A percentile compares a stretch with the other conserved stretches of the same genome.
These are phyloP conservation scores for Fraxinus baroniana DNA, from an alignment of 305 asterid species.

Conservation along the genomic window DNA sequence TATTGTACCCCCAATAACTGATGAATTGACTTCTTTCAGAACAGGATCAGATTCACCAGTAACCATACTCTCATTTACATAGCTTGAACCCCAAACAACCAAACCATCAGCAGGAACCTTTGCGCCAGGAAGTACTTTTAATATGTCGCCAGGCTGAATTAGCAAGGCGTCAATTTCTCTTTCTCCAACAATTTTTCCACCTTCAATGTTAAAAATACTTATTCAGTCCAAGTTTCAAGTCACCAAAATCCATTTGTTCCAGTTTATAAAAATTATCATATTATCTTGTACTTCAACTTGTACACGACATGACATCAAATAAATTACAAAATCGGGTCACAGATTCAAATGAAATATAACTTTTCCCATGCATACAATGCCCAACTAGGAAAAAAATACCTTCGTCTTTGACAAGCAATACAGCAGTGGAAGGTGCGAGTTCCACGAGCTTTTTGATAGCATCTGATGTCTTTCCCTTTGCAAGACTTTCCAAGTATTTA, in stretches of 20 bases:
- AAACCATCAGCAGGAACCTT: slow-evolving; percentile 88
- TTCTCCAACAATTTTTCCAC: slow-evolving; percentile 78
- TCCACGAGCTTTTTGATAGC: slow-evolving; percentile 95
- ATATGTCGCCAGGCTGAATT: slow-evolving; percentile 85
- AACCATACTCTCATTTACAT: slow-evolving; percentile 93
- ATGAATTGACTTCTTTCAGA: slow-evolving; percentile 60
- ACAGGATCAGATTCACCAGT: slow-evolving; percentile 92
- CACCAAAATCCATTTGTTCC: neutral
- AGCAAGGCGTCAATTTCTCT: slow-evolving; percentile 87
- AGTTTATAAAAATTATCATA: slow-evolving; percentile 5
- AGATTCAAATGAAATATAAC: neutral
- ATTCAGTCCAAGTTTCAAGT: slow-evolving; percentile 17
- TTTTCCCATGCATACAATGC: neutral
- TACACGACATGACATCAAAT: neutral
- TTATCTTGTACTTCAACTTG: neutral
- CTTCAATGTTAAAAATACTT: slow-evolving; percentile 38
- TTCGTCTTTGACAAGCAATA: slow-evolving; percentile 64
- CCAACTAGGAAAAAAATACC: slow-evolving; percentile 37
- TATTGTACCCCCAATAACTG: slow-evolving; percentile 89
- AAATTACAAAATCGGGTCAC: neutral
- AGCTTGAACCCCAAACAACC: slow-evolving; percentile 96
- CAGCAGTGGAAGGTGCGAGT: slow-evolving; percentile 90
- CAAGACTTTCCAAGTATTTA: slow-evolving; percentile 86
- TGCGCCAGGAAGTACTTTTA: slow-evolving; percentile 90
- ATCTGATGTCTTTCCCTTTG: slow-evolving; percentile 95